Evolutionary conservation across 768 basidiomycete genomes (phyloP), one percentile per base, ranked within the genome.

Genomic region (Coprinopsis sp.): DNA sequence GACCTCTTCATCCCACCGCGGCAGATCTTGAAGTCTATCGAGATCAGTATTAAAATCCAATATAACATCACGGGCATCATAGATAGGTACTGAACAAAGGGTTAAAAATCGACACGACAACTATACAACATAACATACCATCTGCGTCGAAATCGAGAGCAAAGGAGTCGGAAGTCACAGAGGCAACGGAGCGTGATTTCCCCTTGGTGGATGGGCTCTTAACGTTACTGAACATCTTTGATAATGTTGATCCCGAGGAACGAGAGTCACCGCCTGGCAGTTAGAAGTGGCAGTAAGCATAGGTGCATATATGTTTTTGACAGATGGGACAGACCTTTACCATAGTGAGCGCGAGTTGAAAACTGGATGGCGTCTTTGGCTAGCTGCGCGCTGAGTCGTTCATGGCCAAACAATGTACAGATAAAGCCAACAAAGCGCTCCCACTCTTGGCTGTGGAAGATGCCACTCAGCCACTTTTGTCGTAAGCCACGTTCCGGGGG

Each of bases 1-100:
- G 27, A 50, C 46, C 27, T 50, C 49, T 2, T 37, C 43, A 18
- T 31, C 28, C 33, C 23, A 45, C 1, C 16, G 19, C 6, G 44
- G 42, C 1, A 45, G n/a, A 1, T 25, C 3, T 3, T 10, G 11
- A 19, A 30, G 18, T 23, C 28, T 28, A 0, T 18, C 8, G 7
- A 50, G 34, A 23, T 45, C 49, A 10, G 27, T 22, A 6, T 36
- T 4, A 7, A 46, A 19, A 31, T 45, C 33, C 16, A 50, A 39
- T 4, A 38, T 24, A 1, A 18, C 16, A 14, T 33, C 25, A 3
- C 43, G 43, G 14, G 44, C 44, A 31, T 50, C 49, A 18, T 38
- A 50, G 3, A 50, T 37, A 12, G 42, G 49, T 6, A 50, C 49
- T 50, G 19, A 7, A 37, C 7, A 7, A 18, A 37, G 21, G 36